Conservation (phyloP, 2,329 filamentous ascomycete genomes). For the Emericellopsis cladophorae region DNA sequence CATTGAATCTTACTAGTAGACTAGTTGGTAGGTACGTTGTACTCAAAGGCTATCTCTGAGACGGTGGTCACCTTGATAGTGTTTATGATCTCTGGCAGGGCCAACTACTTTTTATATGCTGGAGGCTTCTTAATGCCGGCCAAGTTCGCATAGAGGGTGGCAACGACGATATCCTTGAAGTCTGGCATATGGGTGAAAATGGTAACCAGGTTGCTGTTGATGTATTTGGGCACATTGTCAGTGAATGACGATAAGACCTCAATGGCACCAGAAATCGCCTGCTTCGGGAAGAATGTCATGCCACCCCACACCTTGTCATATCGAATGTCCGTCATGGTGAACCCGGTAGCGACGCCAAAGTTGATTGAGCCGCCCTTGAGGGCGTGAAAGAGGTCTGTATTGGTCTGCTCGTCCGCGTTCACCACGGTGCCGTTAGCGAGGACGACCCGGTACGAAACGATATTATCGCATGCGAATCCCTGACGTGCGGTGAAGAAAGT, state of each 20-base stretch:
- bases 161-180: not conserved
- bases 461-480: constrained; percentile 14
- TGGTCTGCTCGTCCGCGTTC: constrained; percentile 17
- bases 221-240: not conserved
- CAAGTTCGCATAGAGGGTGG: not conserved
- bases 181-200: not conserved
- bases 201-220: not conserved
- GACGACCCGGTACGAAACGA: constrained; percentile 26
- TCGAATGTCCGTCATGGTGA: constrained; percentile 11
- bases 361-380: constrained; percentile 21
- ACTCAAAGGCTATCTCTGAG: not conserved
- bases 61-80: not conserved
- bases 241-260: not conserved
- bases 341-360: constrained; percentile 20
- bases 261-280: not conserved
- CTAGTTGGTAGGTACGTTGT: not conserved
- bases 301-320: constrained; percentile 5
- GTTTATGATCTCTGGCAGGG: not conserved
- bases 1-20: not conserved
- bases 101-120: not conserved
- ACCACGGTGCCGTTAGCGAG: constrained; percentile 23
- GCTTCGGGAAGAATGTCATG: constrained; percentile 5
- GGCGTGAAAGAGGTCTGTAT: constrained; percentile 20
- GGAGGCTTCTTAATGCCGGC: not conserved
- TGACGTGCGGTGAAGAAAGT: constrained; percentile 11